phyloP scores from a whole-genome alignment of 352 stramenopile species.

The Phytopythium aichiense region DNA sequence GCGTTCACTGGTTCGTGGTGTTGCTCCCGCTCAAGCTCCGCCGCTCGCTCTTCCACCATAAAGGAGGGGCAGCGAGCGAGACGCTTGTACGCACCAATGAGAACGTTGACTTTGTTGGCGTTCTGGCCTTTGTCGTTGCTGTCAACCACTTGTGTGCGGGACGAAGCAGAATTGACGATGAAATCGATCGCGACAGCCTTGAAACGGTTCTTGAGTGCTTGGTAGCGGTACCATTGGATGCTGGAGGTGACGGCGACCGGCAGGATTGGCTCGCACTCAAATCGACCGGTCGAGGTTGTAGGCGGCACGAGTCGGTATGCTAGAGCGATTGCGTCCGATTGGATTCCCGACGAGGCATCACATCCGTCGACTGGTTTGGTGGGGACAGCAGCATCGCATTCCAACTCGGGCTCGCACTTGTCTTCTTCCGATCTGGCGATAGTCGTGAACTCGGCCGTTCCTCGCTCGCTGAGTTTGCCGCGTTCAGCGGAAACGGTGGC shows the following conservation, averaged over 20 bases:
- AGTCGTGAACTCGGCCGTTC: too few relatives aligned
- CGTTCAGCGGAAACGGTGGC: too few relatives aligned
- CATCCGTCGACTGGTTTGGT: too few relatives aligned
- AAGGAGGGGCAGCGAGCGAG: neutral
- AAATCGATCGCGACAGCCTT: neutral
- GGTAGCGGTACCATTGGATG: neutral
- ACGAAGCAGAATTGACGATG: neutral
- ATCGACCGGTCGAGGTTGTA: neutral
- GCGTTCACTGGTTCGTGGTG: neutral
- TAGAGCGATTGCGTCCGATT: neutral
- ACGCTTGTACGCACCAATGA: neutral
- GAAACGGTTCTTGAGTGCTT: neutral
- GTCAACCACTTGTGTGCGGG: neutral
- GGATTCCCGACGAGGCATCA: too few relatives aligned
- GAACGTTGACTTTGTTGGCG: neutral
- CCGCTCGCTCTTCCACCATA: neutral
- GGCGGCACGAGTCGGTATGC: neutral
- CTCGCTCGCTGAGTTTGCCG: too few relatives aligned
- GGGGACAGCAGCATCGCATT: neutral
- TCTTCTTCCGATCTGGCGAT: too few relatives aligned
- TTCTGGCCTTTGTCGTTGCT: neutral
- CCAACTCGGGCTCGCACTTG: neutral
- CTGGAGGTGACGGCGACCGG: neutral
- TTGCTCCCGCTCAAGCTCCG: neutral
- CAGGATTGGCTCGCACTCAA: neutral